Evolutionary conservation across 2,329 filamentous ascomycete species (phyloP).

Genomic region (Ophiostoma montium): DNA sequence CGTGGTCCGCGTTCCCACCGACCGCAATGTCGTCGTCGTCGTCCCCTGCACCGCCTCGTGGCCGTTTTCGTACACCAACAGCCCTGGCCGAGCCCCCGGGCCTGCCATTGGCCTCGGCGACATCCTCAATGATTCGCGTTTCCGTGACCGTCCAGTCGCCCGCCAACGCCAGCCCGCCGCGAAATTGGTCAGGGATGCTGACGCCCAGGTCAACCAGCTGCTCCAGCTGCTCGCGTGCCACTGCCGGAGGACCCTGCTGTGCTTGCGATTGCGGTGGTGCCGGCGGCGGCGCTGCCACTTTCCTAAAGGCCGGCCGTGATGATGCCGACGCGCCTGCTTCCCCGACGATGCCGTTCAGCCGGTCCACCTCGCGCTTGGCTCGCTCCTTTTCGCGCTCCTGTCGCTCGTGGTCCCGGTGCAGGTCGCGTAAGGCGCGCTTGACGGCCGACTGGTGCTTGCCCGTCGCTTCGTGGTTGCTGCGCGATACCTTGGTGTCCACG

Average conservation of each 20-base stretch:
- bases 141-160: conserved; percentile 74
- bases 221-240: conserved; percentile 65
- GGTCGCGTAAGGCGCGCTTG: conserved; percentile 76
- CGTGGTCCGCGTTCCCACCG: conserved; percentile 45
- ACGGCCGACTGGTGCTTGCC: conserved; percentile 72
- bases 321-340: conserved; percentile 16
- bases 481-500: conserved; percentile 83
- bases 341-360: conserved; percentile 64
- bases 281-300: not conserved
- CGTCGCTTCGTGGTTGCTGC: conserved; percentile 77
- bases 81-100: not conserved
- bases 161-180: conserved; percentile 70
- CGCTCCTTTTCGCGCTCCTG: conserved; percentile 69
- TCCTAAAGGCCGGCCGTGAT: not conserved
- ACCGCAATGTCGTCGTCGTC: conserved; percentile 29
- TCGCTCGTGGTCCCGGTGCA: conserved; percentile 73
- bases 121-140: conserved; percentile 41
- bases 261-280: too few relatives aligned
- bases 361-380: conserved; percentile 71
- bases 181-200: conserved; percentile 62
- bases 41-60: conserved; percentile 9
- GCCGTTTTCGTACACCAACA: conserved; percentile 11
- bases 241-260: conserved; percentile 11
- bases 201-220: conserved; percentile 83
- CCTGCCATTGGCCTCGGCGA: conserved; percentile 17